Evolutionary conservation across 805 yeast species (phyloP), one percentile per base, ranked within the genome.

Genomic region (Wickerhamiella shivajii): DNA sequence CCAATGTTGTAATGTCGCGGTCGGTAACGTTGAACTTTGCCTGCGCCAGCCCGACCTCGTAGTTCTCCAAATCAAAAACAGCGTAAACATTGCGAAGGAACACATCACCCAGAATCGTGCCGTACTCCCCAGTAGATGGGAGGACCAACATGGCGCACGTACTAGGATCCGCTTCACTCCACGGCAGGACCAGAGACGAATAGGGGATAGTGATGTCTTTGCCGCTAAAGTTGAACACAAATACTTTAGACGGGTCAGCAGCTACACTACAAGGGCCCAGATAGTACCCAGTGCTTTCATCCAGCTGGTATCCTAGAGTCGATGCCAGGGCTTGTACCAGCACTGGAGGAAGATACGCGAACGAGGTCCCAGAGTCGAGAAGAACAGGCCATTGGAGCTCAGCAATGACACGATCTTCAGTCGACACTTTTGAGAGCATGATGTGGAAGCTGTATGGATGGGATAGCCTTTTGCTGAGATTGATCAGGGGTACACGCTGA

Each of bases 51-150:
- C 76, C 70, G 23, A 77, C 59, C 46, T 68, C 61, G 32, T 52
- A 53, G 43, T 65, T 66, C 21, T 74, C 80, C 31, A 75, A 55
- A 49, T 79, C 79, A 50, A 67, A 74, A n/a, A 75, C 83, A 14
- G 70, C 64, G 47, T 78, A 79, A n/a, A 74, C 74, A 24, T 67
- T 64, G 37, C 79, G 61, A 41, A 78, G 53, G 46, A 78, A 67
- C 31, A 67, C 64, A 46, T 76, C 84, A 6, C 90, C 90, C 21
- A 78, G 57, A 38, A 74, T 61, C 23, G 47, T 37, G 58, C 50
- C 21, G 42, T 36, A 44, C 22, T 39, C 37, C 57, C 50, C 27
- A 39, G 30, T 27, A 43, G 59, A 31, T 44, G 51, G 14, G 48
- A 46, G 14, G 12, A 49, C 36, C 2, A 46, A 43, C 18, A 53